Evolutionary conservation across 1,284 basidiomycete genomes (phyloP), one percentile per base, ranked within the genome.

Genomic region (Bondarzewia mesenterica): DNA sequence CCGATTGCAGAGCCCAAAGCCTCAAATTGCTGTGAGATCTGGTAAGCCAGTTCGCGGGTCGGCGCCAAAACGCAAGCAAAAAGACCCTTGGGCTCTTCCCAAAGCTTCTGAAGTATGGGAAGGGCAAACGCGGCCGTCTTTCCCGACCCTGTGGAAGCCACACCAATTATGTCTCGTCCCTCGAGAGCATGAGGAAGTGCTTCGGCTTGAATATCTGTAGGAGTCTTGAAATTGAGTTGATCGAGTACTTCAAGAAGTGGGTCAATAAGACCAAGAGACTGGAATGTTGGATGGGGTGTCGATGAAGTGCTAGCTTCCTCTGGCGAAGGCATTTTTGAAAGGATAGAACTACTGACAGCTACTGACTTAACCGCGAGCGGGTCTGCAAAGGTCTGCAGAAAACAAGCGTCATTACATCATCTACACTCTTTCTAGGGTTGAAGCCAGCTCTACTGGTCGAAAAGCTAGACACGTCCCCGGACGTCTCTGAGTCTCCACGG

Each of bases 91-190:
- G 96, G 96, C 46, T 96, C 86, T 52, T 98, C 90, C 93, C 93
- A 99, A 60, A 99, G 70, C 54, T 91, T 92, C 68, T 99, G 95
- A 32, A 99, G 73, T 52, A 99, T 95, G 5, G 96, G 96, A 5
- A 99, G 72, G 16, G 90, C 90, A 69, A 99, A 99, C 3, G 96
- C 96, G 8, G 94, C 96, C 1, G 96, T 99, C 72, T 99, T 99
- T 56, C 96, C 96, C 15, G 90, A 94, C 42, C 96, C 96, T 23
- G 96, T 99, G 59, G 93, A 89, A 20, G 96, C 96, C 16, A 99
- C 88, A 21, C 96, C 96, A 52, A 99, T 99, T 55, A 99, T 92
- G 68, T 99, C 96, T 59, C 87, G 79, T 0, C 93, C 93, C 60
- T 89, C 74, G 1, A 99, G 69, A 12, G 95, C 95, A 68, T 85